Evolutionary conservation across 1,284 basidiomycete genomes (phyloP).

Genomic region (Trametes versicolor): DNA sequence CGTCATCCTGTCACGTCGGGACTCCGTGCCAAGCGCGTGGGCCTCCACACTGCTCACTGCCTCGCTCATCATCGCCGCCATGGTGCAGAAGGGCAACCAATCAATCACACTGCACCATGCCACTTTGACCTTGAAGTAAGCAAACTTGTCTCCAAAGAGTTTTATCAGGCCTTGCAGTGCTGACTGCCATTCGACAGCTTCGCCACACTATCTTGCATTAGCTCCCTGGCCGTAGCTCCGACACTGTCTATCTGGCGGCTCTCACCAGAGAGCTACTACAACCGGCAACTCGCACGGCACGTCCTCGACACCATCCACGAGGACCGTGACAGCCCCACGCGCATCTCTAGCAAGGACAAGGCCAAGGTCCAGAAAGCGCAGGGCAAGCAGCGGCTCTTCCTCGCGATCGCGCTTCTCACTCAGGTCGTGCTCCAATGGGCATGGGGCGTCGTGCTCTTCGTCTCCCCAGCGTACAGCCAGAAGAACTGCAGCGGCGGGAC

Average conservation of each 20-base stretch:
- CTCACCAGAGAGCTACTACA: slow-evolving; percentile 37
- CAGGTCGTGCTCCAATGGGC: slow-evolving; percentile 46
- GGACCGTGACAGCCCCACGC: slow-evolving; percentile 19
- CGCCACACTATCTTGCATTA: slow-evolving; percentile 44
- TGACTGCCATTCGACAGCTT: slow-evolving; percentile 35
- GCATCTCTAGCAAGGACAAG: slow-evolving; percentile 25
- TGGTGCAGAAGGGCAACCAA: slow-evolving; percentile 38
- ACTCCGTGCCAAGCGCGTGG: slow-evolving; percentile 44
- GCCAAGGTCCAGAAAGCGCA: slow-evolving; percentile 37
- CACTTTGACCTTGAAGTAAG: slow-evolving; percentile 43
- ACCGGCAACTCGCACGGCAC: slow-evolving; percentile 34
- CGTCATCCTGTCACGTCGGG: slow-evolving; percentile 41
- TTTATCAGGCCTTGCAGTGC: not conserved
- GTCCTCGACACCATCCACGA: slow-evolving; percentile 31
- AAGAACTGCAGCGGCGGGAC: slow-evolving; percentile 40
- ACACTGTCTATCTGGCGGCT: slow-evolving; percentile 43
- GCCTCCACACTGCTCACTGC: slow-evolving; percentile 42
- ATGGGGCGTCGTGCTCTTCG: slow-evolving; percentile 44
- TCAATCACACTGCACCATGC: slow-evolving; percentile 43
- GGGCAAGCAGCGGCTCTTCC: slow-evolving; percentile 36
- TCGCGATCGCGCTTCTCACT: slow-evolving; percentile 42
- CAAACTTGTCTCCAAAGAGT: not conserved
- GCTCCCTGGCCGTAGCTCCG: slow-evolving; percentile 43
- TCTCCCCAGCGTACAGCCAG: slow-evolving; percentile 41
- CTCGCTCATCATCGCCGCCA: slow-evolving; percentile 42